Evolutionary conservation across 805 yeast species (phyloP).

Genomic region (Millerozyma miso): DNA sequence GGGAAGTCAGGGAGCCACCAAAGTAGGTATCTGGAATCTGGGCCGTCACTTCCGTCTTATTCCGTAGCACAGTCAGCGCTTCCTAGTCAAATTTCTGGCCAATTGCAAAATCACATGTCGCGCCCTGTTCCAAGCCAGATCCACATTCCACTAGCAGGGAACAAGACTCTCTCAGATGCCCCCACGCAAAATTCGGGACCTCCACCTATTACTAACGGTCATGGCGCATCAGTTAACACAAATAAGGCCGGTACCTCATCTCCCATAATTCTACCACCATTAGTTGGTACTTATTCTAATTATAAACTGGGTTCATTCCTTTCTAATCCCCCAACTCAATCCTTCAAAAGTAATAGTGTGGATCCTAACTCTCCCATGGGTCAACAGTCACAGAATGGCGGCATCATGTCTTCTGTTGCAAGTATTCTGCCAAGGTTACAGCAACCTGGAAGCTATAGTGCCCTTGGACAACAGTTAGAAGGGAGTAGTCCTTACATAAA

Average conservation of each 20-base stretch:
- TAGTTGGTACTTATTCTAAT: conserved; percentile 14
- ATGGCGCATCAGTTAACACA: conserved; percentile 5
- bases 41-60: neutral
- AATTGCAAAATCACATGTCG: neutral
- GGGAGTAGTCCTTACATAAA: conserved; percentile 1
- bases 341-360: conserved; percentile 6
- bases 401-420: conserved; percentile 4
- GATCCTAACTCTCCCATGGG: conserved; percentile 16
- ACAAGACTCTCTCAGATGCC: neutral
- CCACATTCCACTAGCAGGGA: neutral
- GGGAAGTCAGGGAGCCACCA: neutral
- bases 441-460: conserved; percentile 2
- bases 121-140: neutral
- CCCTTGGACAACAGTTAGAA: neutral
- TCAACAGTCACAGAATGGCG: conserved; percentile 6
- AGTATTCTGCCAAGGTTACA: conserved; percentile 6
- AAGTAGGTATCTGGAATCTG: neutral
- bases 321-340: conserved; percentile 4
- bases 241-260: conserved; percentile 9
- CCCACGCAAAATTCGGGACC: neutral
- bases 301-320: conserved; percentile 7
- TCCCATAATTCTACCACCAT: conserved; percentile 29
- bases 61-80: neutral
- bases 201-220: neutral
- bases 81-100: neutral